phyloP scores from a whole-genome alignment of 176 grass and related monocot species.

The Chrysopogon serrulatus region DNA sequence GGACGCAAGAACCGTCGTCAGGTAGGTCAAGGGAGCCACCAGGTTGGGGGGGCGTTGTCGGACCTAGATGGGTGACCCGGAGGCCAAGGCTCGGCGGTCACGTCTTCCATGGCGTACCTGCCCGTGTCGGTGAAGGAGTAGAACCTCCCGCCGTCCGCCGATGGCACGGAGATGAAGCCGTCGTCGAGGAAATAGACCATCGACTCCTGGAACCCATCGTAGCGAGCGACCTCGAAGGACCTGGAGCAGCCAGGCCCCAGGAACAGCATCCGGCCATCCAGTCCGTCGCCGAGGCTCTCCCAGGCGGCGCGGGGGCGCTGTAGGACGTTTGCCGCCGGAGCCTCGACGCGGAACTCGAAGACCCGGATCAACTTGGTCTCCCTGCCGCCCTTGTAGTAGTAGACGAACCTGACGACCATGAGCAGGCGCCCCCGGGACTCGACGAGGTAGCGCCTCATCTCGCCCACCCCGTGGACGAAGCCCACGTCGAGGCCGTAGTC shows the following conservation, averaged over 20 bases:
- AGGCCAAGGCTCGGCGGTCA: constrained; percentile 4
- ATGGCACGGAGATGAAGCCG: background rate
- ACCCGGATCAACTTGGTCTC: constrained; percentile 21
- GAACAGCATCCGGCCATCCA: constrained; percentile 39
- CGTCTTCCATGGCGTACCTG: constrained; percentile 16
- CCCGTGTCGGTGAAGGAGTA: constrained; percentile 40
- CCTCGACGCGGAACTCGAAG: background rate
- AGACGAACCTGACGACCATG: too few relatives aligned
- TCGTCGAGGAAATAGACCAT: constrained; percentile 37
- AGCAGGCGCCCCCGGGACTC: too few relatives aligned
- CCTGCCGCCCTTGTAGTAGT: background rate
- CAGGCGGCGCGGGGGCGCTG: background rate
- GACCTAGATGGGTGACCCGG: background rate
- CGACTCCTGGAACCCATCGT: constrained; percentile 11
- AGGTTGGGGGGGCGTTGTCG: constrained; percentile 28
- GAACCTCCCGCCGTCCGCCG: background rate
- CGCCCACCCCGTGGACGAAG: too few relatives aligned
- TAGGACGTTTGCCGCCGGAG: background rate
- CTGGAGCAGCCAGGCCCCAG: constrained; percentile 36
- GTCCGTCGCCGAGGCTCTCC: background rate
- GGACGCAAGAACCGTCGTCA: background rate
- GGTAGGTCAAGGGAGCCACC: constrained; percentile 47
- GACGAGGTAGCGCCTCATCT: too few relatives aligned
- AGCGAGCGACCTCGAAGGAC: constrained; percentile 16
- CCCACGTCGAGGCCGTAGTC: too few relatives aligned